These are phyloP conservation scores for Yarrowia sp. DNA, from an alignment of 805 yeast species.

Conservation along the genomic window DNA sequence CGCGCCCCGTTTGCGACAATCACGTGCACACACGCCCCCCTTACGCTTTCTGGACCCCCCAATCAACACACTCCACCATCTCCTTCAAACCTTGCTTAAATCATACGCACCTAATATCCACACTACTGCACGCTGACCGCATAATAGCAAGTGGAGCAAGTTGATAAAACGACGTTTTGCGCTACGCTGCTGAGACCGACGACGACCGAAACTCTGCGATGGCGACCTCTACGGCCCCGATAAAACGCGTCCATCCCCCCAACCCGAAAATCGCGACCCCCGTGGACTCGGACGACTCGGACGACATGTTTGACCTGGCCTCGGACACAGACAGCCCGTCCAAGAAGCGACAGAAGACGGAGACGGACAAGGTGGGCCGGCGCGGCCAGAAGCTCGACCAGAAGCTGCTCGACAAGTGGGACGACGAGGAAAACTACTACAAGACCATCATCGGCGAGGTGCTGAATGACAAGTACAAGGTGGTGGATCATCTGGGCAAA, in stretches of 20 bases:
- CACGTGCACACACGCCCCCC: neutral
- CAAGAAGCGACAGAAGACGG: neutral
- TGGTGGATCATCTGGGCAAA: slow-evolving; percentile 37
- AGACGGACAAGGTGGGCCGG: neutral
- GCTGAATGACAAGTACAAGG: slow-evolving; percentile 36
- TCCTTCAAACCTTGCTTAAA: slow-evolving; percentile 10
- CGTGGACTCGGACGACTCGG: slow-evolving; percentile 31
- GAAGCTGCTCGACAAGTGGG: slow-evolving; percentile 38
- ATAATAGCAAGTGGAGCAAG: slow-evolving; percentile 23
- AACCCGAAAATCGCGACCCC: neutral
- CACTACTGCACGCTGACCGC: slow-evolving; percentile 12
- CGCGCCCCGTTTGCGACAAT: no score
- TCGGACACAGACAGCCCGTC: neutral
- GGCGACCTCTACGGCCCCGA: slow-evolving; percentile 3
- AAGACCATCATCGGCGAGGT: slow-evolving; percentile 38
- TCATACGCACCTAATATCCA: slow-evolving; percentile 15
- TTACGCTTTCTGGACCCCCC: neutral
- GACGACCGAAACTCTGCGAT: neutral
- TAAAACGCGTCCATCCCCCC: neutral
- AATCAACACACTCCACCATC: neutral
- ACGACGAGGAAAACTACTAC: slow-evolving; percentile 41
- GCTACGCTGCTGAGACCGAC: neutral
- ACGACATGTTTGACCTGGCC: slow-evolving; percentile 36
- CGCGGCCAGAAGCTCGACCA: slow-evolving; percentile 30
- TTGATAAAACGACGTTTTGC: neutral